Conservation (phyloP, 495 filamentous ascomycete species). For the Daldinia caldariorum region DNA sequence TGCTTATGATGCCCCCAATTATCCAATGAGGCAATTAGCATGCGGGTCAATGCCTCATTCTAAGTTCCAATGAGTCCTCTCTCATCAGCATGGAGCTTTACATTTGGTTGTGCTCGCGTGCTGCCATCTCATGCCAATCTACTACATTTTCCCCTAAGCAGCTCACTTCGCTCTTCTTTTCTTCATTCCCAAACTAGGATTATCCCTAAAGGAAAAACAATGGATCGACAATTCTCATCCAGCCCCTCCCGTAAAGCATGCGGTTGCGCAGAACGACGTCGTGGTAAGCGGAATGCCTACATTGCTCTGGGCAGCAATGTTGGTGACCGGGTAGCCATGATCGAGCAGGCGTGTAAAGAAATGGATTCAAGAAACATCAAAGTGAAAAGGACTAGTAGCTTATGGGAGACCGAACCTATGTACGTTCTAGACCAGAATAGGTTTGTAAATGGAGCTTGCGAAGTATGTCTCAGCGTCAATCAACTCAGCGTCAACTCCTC, state of each 20-base stretch:
- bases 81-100: slow-evolving; percentile 42
- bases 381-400: slow-evolving; percentile 80
- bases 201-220: slow-evolving; percentile 8
- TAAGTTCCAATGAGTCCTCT: slow-evolving; percentile 37
- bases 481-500: slow-evolving; percentile 17
- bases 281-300: slow-evolving; percentile 63
- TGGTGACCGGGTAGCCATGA: slow-evolving; percentile 82
- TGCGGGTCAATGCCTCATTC: slow-evolving; percentile 12
- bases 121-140: slow-evolving; percentile 17
- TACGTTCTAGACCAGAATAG: slow-evolving; percentile 88
- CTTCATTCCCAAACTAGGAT: not conserved
- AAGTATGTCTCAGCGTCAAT: slow-evolving; percentile 66
- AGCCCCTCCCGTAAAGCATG: slow-evolving; percentile 21
- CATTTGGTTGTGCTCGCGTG: slow-evolving; percentile 31
- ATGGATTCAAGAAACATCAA: slow-evolving; percentile 77
- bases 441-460: slow-evolving; percentile 93
- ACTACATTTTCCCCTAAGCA: not conserved
- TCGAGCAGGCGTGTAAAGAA: slow-evolving; percentile 80
- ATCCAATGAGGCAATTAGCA: slow-evolving; percentile 32
- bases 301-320: slow-evolving; percentile 94
- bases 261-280: slow-evolving; percentile 17
- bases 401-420: slow-evolving; percentile 97
- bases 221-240: slow-evolving; percentile 32
- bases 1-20: slow-evolving; percentile 3
- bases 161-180: slow-evolving; percentile 6